Evolutionary conservation across 495 filamentous ascomycete genomes (phyloP).

Genomic region (Podospora fimiseda): DNA sequence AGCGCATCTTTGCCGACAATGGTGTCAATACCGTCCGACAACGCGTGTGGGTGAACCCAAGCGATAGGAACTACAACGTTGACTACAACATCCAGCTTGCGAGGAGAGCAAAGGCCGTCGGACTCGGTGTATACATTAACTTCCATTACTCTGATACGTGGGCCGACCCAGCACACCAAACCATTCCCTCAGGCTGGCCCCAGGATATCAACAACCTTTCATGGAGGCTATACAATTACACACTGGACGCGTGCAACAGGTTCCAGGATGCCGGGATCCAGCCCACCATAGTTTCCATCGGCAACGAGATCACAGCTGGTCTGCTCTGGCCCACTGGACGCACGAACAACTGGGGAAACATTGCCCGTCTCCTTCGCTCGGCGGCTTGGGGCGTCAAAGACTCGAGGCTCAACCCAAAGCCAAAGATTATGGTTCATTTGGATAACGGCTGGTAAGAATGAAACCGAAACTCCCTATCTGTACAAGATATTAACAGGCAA

Average conservation of each 20-base stretch:
- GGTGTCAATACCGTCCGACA: conserved; percentile 69
- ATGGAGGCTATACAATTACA: conserved; percentile 62
- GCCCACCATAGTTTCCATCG: conserved; percentile 60
- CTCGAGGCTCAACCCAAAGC: conserved; percentile 47
- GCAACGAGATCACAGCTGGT: conserved; percentile 61
- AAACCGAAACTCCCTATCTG: not conserved
- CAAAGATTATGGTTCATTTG: conserved; percentile 63
- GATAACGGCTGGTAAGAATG: conserved; percentile 54
- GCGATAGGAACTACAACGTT: conserved; percentile 58
- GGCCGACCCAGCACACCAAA: conserved; percentile 41
- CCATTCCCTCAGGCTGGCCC: conserved; percentile 56
- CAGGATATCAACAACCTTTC: conserved; percentile 50
- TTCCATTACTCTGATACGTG: conserved; percentile 67
- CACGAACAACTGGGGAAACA: conserved; percentile 47
- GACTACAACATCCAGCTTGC: conserved; percentile 65
- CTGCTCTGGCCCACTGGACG: conserved; percentile 58
- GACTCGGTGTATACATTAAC: conserved; percentile 60
- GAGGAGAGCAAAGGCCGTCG: conserved; percentile 55
- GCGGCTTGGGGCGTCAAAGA: conserved; percentile 57
- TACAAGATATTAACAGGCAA: not conserved
- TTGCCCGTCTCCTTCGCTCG: conserved; percentile 56
- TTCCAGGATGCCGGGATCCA: conserved; percentile 49
- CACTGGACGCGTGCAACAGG: conserved; percentile 50
- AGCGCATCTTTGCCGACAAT: conserved; percentile 54
- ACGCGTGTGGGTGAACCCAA: conserved; percentile 66